These are phyloP conservation scores for Huiozyma sinensis DNA, from an alignment of 805 yeast species.

Conservation along the genomic window DNA sequence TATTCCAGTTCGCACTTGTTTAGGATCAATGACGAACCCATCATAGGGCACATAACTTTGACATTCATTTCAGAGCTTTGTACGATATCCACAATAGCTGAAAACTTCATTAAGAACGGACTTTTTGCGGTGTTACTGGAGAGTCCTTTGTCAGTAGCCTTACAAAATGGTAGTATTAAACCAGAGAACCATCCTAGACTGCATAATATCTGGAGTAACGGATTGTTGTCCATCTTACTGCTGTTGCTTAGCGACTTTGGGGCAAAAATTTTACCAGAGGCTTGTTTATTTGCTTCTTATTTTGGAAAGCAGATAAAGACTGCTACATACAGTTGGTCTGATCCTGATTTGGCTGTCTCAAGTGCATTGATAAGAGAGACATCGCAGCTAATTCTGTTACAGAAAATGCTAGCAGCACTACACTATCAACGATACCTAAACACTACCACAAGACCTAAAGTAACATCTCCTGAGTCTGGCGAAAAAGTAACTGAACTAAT, in stretches of 20 bases:
- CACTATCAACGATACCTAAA: constrained; percentile 40
- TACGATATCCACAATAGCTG: constrained; percentile 51
- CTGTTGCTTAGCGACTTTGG: constrained; percentile 55
- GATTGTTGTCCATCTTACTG: constrained; percentile 59
- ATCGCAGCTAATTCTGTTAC: constrained; percentile 54
- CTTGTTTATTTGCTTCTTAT: constrained; percentile 48
- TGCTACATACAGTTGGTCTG: constrained; percentile 60
- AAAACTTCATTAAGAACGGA: constrained; percentile 52
- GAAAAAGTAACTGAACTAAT: constrained; percentile 23
- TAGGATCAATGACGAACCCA: constrained; percentile 49
- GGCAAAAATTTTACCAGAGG: constrained; percentile 49
- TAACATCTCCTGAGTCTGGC: constrained; percentile 9
- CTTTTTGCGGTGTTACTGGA: constrained; percentile 59
- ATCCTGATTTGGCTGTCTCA: constrained; percentile 31
- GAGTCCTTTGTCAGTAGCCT: constrained; percentile 55
- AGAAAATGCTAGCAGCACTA: constrained; percentile 43
- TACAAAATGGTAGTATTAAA: constrained; percentile 55
- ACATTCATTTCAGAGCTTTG: constrained; percentile 61
- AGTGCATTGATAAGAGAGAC: constrained; percentile 52
- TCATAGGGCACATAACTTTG: constrained; percentile 63
- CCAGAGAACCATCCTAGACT: constrained; percentile 43
- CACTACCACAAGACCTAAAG: constrained; percentile 11
- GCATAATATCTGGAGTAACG: constrained; percentile 80
- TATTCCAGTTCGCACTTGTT: constrained; percentile 59
- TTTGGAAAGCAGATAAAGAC: constrained; percentile 57